Evolutionary conservation across 1,284 basidiomycete genomes (phyloP).

Genomic region (Boletus smithii): DNA sequence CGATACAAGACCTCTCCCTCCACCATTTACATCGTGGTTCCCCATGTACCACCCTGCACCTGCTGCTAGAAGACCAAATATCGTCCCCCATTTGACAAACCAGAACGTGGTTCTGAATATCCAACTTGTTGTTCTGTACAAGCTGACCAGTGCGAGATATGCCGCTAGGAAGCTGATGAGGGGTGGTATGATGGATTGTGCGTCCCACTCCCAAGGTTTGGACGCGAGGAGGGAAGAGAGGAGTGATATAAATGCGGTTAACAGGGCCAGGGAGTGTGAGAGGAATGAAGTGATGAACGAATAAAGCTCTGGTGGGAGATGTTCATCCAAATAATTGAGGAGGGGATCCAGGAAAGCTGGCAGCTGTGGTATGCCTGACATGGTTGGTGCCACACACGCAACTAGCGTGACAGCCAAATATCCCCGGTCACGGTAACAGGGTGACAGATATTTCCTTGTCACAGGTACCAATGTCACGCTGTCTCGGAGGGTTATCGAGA

Average conservation of each 20-base stretch:
- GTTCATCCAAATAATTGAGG: conserved; percentile 51
- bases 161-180: conserved; percentile 66
- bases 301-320: conserved; percentile 55
- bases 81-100: conserved; percentile 70
- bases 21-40: conserved; percentile 34
- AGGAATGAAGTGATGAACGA: conserved; percentile 48
- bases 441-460: conserved; percentile 12
- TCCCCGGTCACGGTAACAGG: conserved; percentile 15
- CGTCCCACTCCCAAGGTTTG: conserved; percentile 58
- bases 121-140: conserved; percentile 75
- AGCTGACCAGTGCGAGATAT: conserved; percentile 67
- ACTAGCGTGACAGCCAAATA: conserved; percentile 16
- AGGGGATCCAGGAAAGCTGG: conserved; percentile 47
- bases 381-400: conserved; percentile 26
- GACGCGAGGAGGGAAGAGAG: conserved; percentile 45
- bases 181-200: conserved; percentile 65
- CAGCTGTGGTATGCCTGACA: conserved; percentile 26
- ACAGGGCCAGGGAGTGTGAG: conserved; percentile 50
- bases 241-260: conserved; percentile 48
- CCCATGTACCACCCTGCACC: conserved; percentile 53
- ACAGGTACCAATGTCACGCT: conserved; percentile 14
- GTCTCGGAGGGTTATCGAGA: conserved; percentile 8
- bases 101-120: conserved; percentile 62
- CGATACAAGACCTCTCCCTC: conserved; percentile 37
- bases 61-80: conserved; percentile 51